phyloP scores from a whole-genome alignment of 108 stramenopile genomes.

The Nannochloropsis granulata region DNA sequence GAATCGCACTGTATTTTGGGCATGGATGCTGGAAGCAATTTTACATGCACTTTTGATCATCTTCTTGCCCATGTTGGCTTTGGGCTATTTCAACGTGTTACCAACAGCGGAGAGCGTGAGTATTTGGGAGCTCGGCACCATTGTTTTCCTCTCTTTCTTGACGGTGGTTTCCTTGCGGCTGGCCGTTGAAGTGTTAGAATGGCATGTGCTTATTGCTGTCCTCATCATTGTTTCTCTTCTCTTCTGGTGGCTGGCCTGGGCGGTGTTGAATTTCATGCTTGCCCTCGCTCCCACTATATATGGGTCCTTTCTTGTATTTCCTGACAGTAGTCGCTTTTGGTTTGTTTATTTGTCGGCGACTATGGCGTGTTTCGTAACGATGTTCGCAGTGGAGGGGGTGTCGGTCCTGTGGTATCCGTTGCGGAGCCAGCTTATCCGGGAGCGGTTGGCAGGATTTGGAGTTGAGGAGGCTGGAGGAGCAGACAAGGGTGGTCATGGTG shows the following conservation, averaged over 20 bases:
- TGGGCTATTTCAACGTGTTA: constrained; percentile 4
- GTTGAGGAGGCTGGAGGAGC: background rate
- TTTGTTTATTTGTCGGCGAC: background rate
- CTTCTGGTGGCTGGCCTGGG: background rate
- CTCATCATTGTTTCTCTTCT: background rate
- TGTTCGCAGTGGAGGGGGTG: background rate
- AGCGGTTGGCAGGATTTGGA: background rate
- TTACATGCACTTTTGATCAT: constrained; percentile 1
- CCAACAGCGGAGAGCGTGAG: constrained; percentile 6
- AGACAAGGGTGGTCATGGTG: background rate
- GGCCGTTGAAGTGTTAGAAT: constrained; percentile 8
- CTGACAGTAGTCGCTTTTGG: background rate
- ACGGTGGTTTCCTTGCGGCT: constrained; percentile 2
- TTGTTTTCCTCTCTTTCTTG: constrained; percentile 6
- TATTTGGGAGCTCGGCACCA: constrained; percentile 13
- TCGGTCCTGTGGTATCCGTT: background rate
- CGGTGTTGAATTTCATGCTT: background rate
- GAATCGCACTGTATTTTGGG: background rate
- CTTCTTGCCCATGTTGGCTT: constrained; percentile 8
- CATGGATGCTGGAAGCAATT: constrained; percentile 14
- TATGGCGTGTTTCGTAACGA: background rate
- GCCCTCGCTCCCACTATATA: background rate
- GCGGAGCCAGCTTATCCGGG: background rate
- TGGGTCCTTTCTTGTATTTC: background rate
- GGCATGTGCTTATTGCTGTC: background rate